Conservation (phyloP, 2,329 filamentous ascomycete species). For the Botrytis sinoallii region DNA sequence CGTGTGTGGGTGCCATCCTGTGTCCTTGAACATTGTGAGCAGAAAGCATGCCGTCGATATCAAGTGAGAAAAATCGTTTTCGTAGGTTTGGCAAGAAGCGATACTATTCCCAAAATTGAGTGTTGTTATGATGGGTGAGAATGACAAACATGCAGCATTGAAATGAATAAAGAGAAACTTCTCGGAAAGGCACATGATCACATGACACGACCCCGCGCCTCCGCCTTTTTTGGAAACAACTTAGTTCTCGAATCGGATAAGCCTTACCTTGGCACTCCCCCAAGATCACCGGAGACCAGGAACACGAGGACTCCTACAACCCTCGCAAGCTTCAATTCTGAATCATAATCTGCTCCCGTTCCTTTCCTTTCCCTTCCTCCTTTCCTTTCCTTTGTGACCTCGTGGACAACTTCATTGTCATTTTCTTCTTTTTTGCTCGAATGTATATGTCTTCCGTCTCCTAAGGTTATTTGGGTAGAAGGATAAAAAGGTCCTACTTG, state of each 20-base stretch:
- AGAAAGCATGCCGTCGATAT: not conserved
- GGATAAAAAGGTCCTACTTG: not conserved
- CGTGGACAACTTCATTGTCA: not conserved
- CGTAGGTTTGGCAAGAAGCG: not conserved
- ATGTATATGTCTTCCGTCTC: slow-evolving; percentile 15
- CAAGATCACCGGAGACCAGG: not conserved
- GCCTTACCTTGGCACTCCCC: not conserved
- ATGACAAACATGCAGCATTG: not conserved
- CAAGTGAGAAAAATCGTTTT: not conserved
- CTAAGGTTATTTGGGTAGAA: not conserved
- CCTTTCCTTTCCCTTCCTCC: not conserved
- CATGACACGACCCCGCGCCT: not conserved
- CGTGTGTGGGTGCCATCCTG: not conserved
- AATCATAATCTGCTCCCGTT: not conserved
- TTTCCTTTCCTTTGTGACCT: not conserved
- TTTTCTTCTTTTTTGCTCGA: not conserved
- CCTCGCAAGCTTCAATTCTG: not conserved
- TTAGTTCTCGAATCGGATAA: not conserved
- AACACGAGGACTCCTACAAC: not conserved
- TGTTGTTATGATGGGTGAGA: not conserved
- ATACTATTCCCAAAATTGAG: not conserved
- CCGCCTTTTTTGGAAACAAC: not conserved
- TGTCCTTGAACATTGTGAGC: not conserved
- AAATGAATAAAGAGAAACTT: not conserved
- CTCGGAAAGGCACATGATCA: slow-evolving; percentile 1